Evolutionary conservation across 2,329 filamentous ascomycete species (phyloP), one percentile per base, ranked within the genome.

Genomic region (Sporothrix inflata): DNA sequence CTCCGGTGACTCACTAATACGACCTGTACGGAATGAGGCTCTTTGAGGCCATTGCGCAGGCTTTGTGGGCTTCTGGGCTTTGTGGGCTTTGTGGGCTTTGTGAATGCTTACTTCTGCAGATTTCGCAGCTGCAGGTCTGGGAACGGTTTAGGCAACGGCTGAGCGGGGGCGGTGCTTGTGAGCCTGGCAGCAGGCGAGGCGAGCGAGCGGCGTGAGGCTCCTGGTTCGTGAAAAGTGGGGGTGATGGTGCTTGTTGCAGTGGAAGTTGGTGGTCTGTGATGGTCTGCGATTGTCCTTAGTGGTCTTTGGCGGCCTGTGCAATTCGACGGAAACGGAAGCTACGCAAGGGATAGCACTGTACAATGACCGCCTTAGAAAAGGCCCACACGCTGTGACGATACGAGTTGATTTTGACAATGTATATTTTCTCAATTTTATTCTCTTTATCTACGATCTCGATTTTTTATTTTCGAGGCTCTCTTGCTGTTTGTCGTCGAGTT

Each of bases 101-200:
- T n/a, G n/a, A n/a, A n/a, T n/a, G n/a, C n/a, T n/a, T n/a, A n/a
- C n/a, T n/a, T n/a, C n/a, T n/a, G n/a, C n/a, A n/a, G n/a, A n/a
- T n/a, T n/a, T n/a, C n/a, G n/a, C n/a, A n/a, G n/a, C n/a, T n/a
- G n/a, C n/a, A n/a, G n/a, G n/a, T 57, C 27, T 57, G 53, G 53
- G 53, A 57, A 34, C 27, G 53, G 53, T 57, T 55, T 57, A 57
- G 53, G 53, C 53, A 57, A 57, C 27, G 53, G 53, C 53, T 34
- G 53, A 57, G 53, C 53, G 53, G 53, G 53, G 53, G 53, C 53
- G 27, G 27, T 57, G 53, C 53, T 38, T 19, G 16, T 30, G 24
- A 34, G 53, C 53, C 27, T 30, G 30, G n/a, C n/a, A n/a, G n/a
- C n/a, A n/a, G n/a, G n/a, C n/a, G n/a, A n/a, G n/a, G n/a, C n/a